Evolutionary conservation across 768 basidiomycete species (phyloP).

Genomic region (Cystofilobasidium ferigula): DNA sequence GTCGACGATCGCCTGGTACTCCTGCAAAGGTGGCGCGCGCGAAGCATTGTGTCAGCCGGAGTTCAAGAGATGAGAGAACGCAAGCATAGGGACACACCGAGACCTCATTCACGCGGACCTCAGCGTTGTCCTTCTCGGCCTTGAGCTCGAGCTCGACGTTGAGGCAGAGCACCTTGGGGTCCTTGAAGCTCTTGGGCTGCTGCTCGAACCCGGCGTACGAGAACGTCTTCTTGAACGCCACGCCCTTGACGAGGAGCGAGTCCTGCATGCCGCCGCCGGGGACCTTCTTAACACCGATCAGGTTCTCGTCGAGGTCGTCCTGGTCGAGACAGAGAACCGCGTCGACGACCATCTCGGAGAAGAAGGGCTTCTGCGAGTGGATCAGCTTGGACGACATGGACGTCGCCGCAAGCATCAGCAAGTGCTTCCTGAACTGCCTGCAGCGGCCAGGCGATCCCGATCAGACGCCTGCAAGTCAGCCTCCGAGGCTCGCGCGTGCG

Average conservation of each 20-base stretch:
- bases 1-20: conserved; percentile 98
- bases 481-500: neutral
- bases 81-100: conserved; percentile 40
- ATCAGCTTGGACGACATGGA: conserved; percentile 99
- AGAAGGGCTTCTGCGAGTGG: conserved; percentile 97
- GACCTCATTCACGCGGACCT: conserved; percentile 91
- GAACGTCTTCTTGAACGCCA: conserved; percentile 99
- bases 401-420: conserved; percentile 92
- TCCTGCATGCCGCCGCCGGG: conserved; percentile 97
- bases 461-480: neutral
- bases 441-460: too few species aligned
- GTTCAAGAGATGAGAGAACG: neutral
- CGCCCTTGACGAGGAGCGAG: conserved; percentile 74
- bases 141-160: conserved; percentile 98
- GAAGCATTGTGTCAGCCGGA: neutral
- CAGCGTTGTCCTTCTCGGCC: conserved; percentile 98
- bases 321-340: conserved; percentile 88
- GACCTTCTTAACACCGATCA: conserved; percentile 89
- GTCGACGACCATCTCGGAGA: conserved; percentile 97
- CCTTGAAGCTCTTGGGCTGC: conserved; percentile 81
- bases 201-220: conserved; percentile 98
- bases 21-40: conserved; percentile 36
- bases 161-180: conserved; percentile 82
- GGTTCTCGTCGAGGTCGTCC: conserved; percentile 81
- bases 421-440: conserved; percentile 83